Evolutionary conservation across 768 basidiomycete genomes (phyloP), one percentile per base, ranked within the genome.

Genomic region (Brasilioporus rufonigricans): DNA sequence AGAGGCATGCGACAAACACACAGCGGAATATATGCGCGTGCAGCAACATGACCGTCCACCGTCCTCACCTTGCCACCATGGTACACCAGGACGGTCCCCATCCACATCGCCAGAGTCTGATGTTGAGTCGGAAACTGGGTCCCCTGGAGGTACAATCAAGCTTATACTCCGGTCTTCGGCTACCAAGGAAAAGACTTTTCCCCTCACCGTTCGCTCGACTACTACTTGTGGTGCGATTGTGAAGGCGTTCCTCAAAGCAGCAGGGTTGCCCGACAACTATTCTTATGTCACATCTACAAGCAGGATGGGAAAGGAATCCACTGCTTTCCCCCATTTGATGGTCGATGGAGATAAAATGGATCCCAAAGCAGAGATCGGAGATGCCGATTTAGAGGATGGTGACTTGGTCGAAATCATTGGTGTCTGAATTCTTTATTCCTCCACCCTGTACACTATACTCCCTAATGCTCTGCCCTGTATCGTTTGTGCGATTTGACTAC

Each of bases 221-320:
- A 89, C 90, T 19, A 90, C 80, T 51, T 91, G 89, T 52, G 85
- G 84, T 14, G 82, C 85, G 0, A 87, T 93, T 51, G 80, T 92
- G 48, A 81, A 80, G 61, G 87, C 86, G 0, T 93, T 87, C 68
- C 72, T 93, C 63, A 88, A 81, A 67, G 83, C 81, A 62, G 81
- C 83, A 5, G 85, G 80, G 1, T 64, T 91, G 50, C 75, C 78
- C 29, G 78, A 80, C 44, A 75, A 82, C 39, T 86, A 86, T 59
- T 71, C 74, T 26, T 66, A 58, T 14, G 49, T 14, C 35, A 21
- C 75, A 12, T 69, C 72, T 52, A 75, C 73, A 49, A 68, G 69
- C 49, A 73, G 73, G 55, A 73, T 69, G 47, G 71, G 65, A 21
- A 67, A 66, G 38, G 69, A 61, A 40, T 46, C 52, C 8, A 21